phyloP scores from a whole-genome alignment of 164 flowering plant genomes.

The Liquidambar formosana region DNA sequence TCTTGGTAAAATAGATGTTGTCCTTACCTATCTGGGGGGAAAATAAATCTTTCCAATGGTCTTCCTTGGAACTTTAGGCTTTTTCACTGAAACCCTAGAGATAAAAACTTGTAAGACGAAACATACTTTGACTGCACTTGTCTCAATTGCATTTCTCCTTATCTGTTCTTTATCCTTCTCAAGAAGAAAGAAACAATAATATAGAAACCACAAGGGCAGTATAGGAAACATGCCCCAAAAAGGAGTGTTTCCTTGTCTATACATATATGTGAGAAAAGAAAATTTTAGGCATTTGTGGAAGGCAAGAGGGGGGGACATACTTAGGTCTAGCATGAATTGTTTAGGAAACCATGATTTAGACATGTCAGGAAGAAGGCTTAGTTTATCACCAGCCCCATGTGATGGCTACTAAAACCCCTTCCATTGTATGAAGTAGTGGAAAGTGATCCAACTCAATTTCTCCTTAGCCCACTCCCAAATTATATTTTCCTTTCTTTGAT shows the following conservation, averaged over 20 bases:
- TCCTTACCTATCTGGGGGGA: too few species aligned
- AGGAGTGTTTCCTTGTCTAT: slow-evolving; percentile 6
- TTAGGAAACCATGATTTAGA: slow-evolving; percentile 18
- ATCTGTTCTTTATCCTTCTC: neutral
- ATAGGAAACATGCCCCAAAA: slow-evolving; percentile 7
- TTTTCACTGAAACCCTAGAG: too few species aligned
- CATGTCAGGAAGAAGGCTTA: slow-evolving; percentile 15
- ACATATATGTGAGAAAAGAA: neutral
- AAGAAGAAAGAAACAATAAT: neutral
- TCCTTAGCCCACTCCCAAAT: slow-evolving; percentile 1
- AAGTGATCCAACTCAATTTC: slow-evolving; percentile 5
- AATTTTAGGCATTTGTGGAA: slow-evolving; percentile 2
- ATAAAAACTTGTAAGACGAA: too few species aligned
- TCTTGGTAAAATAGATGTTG: too few species aligned
- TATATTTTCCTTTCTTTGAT: neutral
- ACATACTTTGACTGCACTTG: neutral
- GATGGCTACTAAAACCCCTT: slow-evolving; percentile 6
- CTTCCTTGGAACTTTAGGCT: too few species aligned
- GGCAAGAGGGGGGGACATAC: neutral
- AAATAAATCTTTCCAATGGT: too few species aligned
- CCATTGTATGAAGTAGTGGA: neutral
- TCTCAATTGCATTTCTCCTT: neutral
- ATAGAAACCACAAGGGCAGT: neutral
- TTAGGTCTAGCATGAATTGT: slow-evolving; percentile 7
- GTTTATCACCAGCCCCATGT: slow-evolving; percentile 17